Percentiles rank a stretch among this genome's conserved stretches.
Evolutionary conservation across 1,284 basidiomycete genomes (phyloP).

Genomic region (Phylloporus sp.): DNA sequence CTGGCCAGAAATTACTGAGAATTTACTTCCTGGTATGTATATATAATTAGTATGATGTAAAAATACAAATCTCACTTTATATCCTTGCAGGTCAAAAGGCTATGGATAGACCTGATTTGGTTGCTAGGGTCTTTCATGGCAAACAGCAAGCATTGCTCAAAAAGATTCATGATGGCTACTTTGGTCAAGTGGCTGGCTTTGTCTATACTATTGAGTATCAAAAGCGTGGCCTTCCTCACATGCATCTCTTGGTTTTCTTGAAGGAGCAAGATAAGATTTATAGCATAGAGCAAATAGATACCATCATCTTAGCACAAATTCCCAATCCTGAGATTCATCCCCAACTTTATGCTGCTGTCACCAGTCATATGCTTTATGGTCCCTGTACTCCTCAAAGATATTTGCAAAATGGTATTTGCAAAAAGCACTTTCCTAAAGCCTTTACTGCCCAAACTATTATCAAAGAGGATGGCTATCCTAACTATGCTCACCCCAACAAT

Average conservation of each 20-base stretch:
- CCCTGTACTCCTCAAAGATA: too few relatives aligned
- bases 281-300: too few relatives aligned
- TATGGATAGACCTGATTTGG: constrained; percentile 49
- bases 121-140: constrained; percentile 47
- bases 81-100: constrained; percentile 37
- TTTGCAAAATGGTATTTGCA: too few relatives aligned
- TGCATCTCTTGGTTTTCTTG: constrained; percentile 40
- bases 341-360: not conserved
- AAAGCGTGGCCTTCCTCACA: constrained; percentile 14
- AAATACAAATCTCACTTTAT: not conserved
- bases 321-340: constrained; percentile 1
- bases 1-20: not conserved
- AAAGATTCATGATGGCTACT: constrained; percentile 11
- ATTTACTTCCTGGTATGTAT: not conserved
- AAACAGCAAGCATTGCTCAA: constrained; percentile 45
- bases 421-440: too few relatives aligned
- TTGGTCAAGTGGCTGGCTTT: constrained; percentile 8
- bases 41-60: not conserved
- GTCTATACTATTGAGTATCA: constrained; percentile 24
- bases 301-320: constrained; percentile 12
- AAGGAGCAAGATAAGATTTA: constrained; percentile 2
- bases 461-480: not conserved
- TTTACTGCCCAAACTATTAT: not conserved
- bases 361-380: constrained; percentile 17
- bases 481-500: not conserved